phyloP scores from a whole-genome alignment of 805 yeast species.

The Ogataea trehalophila region DNA sequence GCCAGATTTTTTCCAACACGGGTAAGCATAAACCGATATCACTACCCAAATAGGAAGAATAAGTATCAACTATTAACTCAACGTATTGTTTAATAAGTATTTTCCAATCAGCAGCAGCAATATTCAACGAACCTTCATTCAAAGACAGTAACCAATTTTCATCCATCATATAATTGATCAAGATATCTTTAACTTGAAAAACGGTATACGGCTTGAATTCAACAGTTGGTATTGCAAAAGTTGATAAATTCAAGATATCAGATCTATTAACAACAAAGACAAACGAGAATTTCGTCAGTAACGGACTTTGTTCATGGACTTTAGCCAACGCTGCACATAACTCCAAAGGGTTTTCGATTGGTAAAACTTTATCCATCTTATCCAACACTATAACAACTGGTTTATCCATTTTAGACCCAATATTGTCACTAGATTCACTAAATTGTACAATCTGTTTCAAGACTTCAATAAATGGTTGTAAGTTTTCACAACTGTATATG shows the following conservation, averaged over 20 bases:
- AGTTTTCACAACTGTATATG: constrained; percentile 35
- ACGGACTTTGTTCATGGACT: constrained; percentile 38
- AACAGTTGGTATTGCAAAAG: constrained; percentile 37
- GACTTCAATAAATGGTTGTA: constrained; percentile 36
- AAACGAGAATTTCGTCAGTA: constrained; percentile 30
- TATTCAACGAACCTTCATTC: neutral
- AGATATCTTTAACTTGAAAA: constrained; percentile 33
- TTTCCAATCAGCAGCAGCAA: constrained; percentile 9
- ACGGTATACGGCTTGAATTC: constrained; percentile 35
- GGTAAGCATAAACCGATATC: constrained; percentile 34
- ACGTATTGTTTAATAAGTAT: constrained; percentile 32
- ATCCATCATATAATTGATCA: constrained; percentile 19
- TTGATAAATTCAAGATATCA: constrained; percentile 33
- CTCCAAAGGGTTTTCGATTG: constrained; percentile 31
- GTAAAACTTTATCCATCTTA: constrained; percentile 36
- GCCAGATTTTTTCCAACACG: constrained; percentile 27
- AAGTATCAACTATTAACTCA: constrained; percentile 41
- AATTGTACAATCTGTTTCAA: constrained; percentile 32
- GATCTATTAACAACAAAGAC: constrained; percentile 38
- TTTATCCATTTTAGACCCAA: constrained; percentile 5
- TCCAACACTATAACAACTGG: constrained; percentile 45
- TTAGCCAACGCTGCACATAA: constrained; percentile 36
- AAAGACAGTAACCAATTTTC: constrained; percentile 11
- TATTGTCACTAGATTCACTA: constrained; percentile 1
- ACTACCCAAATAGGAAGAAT: constrained; percentile 40